These are phyloP conservation scores for Acanthamoeba healyi DNA, from an alignment of 208 protist genomes.

Conservation along the genomic window DNA sequence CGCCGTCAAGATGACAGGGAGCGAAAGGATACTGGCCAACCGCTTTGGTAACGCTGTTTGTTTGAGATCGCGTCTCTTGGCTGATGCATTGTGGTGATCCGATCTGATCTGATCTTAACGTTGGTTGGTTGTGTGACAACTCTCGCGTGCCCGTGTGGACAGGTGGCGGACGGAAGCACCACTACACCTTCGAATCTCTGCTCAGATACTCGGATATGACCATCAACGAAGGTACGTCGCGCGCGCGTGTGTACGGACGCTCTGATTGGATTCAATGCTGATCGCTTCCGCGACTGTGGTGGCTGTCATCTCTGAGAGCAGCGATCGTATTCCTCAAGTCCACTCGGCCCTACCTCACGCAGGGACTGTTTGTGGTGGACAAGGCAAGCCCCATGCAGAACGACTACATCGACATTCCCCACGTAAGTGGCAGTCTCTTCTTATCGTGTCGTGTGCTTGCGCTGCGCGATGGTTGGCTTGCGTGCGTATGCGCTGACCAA, in stretches of 20 bases:
- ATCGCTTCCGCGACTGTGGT: neutral
- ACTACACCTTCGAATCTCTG: slow-evolving; percentile 35
- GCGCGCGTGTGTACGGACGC: neutral
- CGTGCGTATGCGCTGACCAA: no score
- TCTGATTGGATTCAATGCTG: neutral
- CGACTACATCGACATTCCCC: slow-evolving; percentile 44
- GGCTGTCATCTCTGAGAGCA: no score
- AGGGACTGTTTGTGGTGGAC: slow-evolving; percentile 14
- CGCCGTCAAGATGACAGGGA: no score
- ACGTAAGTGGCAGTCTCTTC: no score
- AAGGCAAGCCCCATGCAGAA: slow-evolving; percentile 16
- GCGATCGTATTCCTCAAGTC: neutral
- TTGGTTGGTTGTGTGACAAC: neutral
- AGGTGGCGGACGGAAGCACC: neutral
- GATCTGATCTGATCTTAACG: no score
- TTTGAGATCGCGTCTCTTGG: no score
- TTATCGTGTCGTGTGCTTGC: neutral
- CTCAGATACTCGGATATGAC: neutral
- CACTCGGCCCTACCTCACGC: neutral
- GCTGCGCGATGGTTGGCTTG: neutral
- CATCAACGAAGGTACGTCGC: neutral
- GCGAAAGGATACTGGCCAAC: neutral
- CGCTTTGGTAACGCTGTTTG: neutral
- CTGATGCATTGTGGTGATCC: no score
- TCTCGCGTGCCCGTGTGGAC: neutral